phyloP scores from a whole-genome alignment of 805 yeast species.

The Teunomyces panamensis region DNA sequence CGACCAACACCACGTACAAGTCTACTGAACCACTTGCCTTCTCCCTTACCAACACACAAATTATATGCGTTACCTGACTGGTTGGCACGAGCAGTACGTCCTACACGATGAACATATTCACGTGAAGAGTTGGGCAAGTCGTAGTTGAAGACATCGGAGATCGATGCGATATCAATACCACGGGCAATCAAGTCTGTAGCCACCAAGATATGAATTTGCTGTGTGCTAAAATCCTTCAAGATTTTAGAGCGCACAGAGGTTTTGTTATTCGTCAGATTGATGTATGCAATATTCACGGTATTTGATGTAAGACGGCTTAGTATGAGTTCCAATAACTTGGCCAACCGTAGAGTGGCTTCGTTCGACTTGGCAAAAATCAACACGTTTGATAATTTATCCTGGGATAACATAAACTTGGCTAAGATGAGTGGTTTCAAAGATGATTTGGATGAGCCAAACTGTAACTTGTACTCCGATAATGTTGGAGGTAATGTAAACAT shows the following conservation, averaged over 20 bases:
- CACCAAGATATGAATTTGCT: constrained; percentile 52
- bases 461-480: constrained; percentile 45
- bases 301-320: constrained; percentile 18
- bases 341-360: constrained; percentile 80
- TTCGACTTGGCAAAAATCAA: constrained; percentile 73
- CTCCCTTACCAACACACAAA: constrained; percentile 75
- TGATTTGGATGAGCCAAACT: constrained; percentile 35
- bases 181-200: constrained; percentile 95
- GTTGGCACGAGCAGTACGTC: constrained; percentile 96
- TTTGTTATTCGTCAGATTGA: constrained; percentile 58
- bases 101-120: constrained; percentile 94
- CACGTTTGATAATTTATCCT: constrained; percentile 36
- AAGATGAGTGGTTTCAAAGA: constrained; percentile 73
- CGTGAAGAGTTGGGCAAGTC: constrained; percentile 86
- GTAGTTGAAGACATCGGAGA: constrained; percentile 80
- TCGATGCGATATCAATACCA: constrained; percentile 78
- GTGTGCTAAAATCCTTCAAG: constrained; percentile 56
- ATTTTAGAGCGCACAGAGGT: constrained; percentile 50
- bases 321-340: constrained; percentile 55
- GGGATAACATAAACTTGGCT: constrained; percentile 47
- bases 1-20: constrained; percentile 50
- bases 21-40: constrained; percentile 59
- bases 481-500: constrained; percentile 59
- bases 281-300: constrained; percentile 33
- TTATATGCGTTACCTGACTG: constrained; percentile 72